These are phyloP conservation scores for Amaranthus cruentus DNA, from an alignment of 148 eudicot species.

Conservation along the genomic window DNA sequence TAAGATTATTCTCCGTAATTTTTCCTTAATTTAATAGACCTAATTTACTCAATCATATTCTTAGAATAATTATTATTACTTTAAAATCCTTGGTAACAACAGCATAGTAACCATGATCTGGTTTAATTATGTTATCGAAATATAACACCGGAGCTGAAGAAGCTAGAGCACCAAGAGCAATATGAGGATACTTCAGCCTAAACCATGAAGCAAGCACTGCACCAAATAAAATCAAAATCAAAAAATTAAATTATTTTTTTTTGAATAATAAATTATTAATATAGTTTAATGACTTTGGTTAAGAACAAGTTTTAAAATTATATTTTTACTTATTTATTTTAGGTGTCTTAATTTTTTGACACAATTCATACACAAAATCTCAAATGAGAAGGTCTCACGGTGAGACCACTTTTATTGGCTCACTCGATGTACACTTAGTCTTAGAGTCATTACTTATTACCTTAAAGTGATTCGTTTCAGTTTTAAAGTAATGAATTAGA, in stretches of 20 bases:
- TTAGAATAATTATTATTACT: not conserved
- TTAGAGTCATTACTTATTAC: no score
- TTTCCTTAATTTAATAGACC: no score
- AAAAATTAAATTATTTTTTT: not conserved
- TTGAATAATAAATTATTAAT: no score
- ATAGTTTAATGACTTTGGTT: not conserved
- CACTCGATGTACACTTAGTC: no score
- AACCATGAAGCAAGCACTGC: slow-evolving; percentile 33
- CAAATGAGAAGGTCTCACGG: no score
- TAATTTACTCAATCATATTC: no score
- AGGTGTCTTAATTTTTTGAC: not conserved
- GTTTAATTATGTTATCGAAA: slow-evolving; percentile 26
- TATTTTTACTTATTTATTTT: not conserved
- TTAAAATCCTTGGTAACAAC: slow-evolving; percentile 24
- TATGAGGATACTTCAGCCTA: slow-evolving; percentile 32
- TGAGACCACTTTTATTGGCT: no score
- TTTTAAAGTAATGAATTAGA: no score
- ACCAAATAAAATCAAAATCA: not conserved
- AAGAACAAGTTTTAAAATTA: not conserved
- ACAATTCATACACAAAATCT: no score
- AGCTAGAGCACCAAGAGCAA: slow-evolving; percentile 29
- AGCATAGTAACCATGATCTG: slow-evolving; percentile 22
- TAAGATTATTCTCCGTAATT: no score
- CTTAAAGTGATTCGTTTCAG: no score
- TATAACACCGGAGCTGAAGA: slow-evolving; percentile 26